Percentiles rank a stretch among this genome's conserved stretches.
phyloP scores from a whole-genome alignment of 768 basidiomycete species.

The Termitomyces sp. region DNA sequence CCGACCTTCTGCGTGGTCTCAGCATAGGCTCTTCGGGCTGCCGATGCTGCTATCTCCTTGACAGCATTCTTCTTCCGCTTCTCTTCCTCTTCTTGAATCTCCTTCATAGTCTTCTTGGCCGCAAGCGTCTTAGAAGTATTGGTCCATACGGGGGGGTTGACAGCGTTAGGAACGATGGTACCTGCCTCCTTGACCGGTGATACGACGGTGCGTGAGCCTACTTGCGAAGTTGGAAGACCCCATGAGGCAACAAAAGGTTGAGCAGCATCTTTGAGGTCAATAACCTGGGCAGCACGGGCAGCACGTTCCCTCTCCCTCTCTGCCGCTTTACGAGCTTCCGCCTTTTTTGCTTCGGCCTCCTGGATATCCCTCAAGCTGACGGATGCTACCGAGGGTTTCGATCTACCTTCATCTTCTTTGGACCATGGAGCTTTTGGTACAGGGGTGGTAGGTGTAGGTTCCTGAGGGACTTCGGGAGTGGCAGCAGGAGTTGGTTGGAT shows the following conservation, averaged over 20 bases:
- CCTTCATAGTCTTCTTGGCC: conserved; percentile 92
- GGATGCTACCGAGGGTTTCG: conserved; percentile 34
- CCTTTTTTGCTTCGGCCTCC: conserved; percentile 81
- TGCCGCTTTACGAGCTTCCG: conserved; percentile 68
- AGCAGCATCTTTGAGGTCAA: conserved; percentile 43
- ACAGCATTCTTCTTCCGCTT: conserved; percentile 62
- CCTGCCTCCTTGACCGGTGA: conserved; percentile 35
- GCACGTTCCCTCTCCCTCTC: conserved; percentile 68
- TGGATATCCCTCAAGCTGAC: conserved; percentile 91
- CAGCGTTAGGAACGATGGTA: conserved; percentile 22
- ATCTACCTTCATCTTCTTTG: conserved; percentile 61
- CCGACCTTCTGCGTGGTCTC: conserved; percentile 72
- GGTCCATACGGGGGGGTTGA: conserved; percentile 66
- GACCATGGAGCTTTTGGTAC: conserved; percentile 55
- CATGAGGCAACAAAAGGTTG: conserved; percentile 70
- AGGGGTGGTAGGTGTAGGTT: conserved; percentile 18
- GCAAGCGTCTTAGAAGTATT: conserved; percentile 46
- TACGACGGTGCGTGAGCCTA: conserved; percentile 42
- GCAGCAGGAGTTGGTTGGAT: conserved; percentile 11
- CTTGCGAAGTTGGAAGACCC: conserved; percentile 84
- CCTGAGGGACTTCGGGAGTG: conserved; percentile 11
- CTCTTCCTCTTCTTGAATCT: conserved; percentile 98
- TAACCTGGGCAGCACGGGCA: conserved; percentile 37
- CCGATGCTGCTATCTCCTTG: conserved; percentile 54
- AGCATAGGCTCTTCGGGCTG: conserved; percentile 69